Base-by-base conservation (phyloP, 2,329 filamentous ascomycete species). In the Myriosclerotinia curreyana region DNA sequence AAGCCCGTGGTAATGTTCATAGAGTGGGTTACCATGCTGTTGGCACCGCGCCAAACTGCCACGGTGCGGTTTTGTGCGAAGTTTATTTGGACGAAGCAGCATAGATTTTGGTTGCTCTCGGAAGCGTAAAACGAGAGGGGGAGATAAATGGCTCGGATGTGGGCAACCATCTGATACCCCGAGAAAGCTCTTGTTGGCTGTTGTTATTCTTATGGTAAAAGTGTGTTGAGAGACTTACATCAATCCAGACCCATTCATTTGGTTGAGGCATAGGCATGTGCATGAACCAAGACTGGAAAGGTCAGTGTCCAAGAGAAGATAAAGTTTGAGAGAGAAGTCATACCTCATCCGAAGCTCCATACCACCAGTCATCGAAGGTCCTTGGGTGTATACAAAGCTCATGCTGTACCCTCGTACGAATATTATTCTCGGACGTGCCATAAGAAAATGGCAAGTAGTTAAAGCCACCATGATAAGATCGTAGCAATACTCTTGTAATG, bases 161-260 rank as follows among this genome's bases (percentile, higher is more conserved):
- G 25, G 14, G 53, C 53, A 28, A 56, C n/a, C 53, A 56, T 42
- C 53, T 56, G n/a, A n/a, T n/a, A 25, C 9, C 7, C 49, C 17
- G 28, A 20, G 31, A 15, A 34, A 34, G 49, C 8, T n/a, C 28
- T 31, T 51, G 28, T 51, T 34, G 34, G 49, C 11, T 17, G 11
- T 20, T 51, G 15, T 12, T 15, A 20, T 20, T 20, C 34, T n/a
- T 40, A 25, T 34, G 31, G 14, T 20, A 6, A 36, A 36, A 9
- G 34, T 15, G 34, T 38, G 7, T 25, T 34, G 28, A 5, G n/a
- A 25, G 8, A 54, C 52, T 36, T 36, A 40, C 52, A 54, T 54
- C 52, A 22, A 54, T 54, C 52, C 52, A 54, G 22, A 54, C 34
- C 52, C 52, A 54, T 40, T 40, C 31, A 15, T 22, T 34, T 54